Evolutionary conservation across 1,284 basidiomycete species (phyloP), one percentile per base, ranked within the genome.

Genomic region (Pseudozyma pruni): DNA sequence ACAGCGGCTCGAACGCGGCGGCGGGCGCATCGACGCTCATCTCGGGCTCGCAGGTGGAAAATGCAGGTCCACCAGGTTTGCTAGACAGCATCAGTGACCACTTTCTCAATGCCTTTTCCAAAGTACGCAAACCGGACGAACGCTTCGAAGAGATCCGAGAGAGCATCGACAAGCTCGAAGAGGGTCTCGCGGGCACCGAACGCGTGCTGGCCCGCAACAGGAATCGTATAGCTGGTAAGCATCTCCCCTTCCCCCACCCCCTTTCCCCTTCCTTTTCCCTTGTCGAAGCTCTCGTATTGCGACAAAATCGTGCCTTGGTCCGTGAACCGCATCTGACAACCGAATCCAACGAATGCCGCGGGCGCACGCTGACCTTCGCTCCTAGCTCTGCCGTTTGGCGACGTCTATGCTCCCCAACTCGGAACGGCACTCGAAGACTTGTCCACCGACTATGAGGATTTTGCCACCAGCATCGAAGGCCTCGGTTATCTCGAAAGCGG

Each of bases 401-500:
- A 79, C 59, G 43, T 78, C 45, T 75, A 74, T 60, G 66, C 75
- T 37, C 74, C 73, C 22, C 66, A 72, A 58, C 53, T 79, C 33
- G 72, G 68, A 43, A 69, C 71, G 25, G 56, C 47, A 3, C 49
- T 55, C 37, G 75, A 78, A 81, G 80, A 82, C 60, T 88, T 99
- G 47, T 91, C 93, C 52, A 89, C 89, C 58, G 96, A 99, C 86
- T 99, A 98, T 84, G 93, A 96, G 81, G 95, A 98, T 83, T 86
- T 98, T 74, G 94, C 95, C 23, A 91, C 93, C 58, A 90, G 92
- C 43, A 91, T 97, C 59, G 94, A 98, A 83, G 94, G 94, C 46
- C 87, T 99, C 57, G 96, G 94, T 56, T 96, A 96, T 84, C 87
- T 99, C 68, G 95, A 99, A 84, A 94, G 92, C 63, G 95, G 95